Evolutionary conservation across 805 yeast species (phyloP), one percentile per base, ranked within the genome.

Genomic region (Maudiozyma turicensis): DNA sequence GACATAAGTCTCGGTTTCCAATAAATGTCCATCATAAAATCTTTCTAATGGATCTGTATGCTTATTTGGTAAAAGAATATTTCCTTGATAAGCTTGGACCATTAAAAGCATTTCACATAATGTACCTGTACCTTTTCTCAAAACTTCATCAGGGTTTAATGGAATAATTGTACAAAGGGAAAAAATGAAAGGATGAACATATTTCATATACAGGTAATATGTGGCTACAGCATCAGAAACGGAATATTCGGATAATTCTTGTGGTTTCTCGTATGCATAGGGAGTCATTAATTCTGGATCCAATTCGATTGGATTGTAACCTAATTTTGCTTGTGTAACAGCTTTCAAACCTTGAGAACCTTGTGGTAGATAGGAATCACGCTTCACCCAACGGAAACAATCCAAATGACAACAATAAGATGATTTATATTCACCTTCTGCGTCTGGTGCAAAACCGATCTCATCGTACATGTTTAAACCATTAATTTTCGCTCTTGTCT

Each of bases 191-290:
- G 98, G 98, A 66, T 90, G 98, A 47, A 93, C 96, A 63, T 93
- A 95, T 67, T 93, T 93, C 80, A 85, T 90, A 71, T 90, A 93
- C 43, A 93, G 72, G 66, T 93, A 93, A 64, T 90, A 93, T 0
- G 99, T 93, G 5, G 99, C 99, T 39, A 95, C 99, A 10, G 99
- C 99, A 74, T 93, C 99, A 50, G 99, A 95, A 30, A 93, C 99
- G 0, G 99, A 95, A 66, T 93, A 93, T 63, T 95, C 99, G 0
- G 99, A 88, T 46, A 93, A 68, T 3, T 84, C 70, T 60, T 93
- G 98, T 0, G 99, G 99, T 58, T 84, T 80, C 59, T 90, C 96
- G 56, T 83, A 80, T 3, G 99, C 99, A 65, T 91, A 93, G 0
- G 97, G 97, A 0, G 97, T 89, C 99, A 93, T 93, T 45, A 90